Evolutionary conservation across 257 asterid species (phyloP).

Genomic region (Lycium ferocissimum): DNA sequence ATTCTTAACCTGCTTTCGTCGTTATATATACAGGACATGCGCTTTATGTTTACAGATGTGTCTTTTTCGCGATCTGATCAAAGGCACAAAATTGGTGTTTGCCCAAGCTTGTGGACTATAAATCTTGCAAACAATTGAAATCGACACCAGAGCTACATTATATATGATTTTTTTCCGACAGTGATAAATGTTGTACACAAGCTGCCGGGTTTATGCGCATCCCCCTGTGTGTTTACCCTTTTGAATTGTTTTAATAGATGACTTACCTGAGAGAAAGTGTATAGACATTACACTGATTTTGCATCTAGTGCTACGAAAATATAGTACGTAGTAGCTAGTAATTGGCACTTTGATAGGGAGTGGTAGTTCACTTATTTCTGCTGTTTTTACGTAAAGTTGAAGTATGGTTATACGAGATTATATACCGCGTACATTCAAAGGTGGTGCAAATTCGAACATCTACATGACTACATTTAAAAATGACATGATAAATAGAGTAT

Average conservation of each 20-base stretch:
- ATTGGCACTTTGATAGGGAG: neutral
- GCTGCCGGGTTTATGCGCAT: too few relatives aligned
- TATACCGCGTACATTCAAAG: too few relatives aligned
- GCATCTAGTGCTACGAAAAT: too few relatives aligned
- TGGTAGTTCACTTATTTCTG: neutral
- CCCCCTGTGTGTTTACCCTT: too few relatives aligned
- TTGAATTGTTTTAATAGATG: too few relatives aligned
- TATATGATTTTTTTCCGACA: neutral
- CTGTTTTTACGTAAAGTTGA: neutral
- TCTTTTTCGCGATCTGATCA: neutral
- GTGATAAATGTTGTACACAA: too few relatives aligned
- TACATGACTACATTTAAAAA: neutral
- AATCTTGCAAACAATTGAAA: conserved; percentile 2
- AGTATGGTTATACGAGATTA: too few relatives aligned
- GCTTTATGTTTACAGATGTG: neutral
- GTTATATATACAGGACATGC: too few relatives aligned
- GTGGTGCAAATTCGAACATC: too few relatives aligned
- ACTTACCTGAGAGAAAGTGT: too few relatives aligned
- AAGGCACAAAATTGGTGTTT: neutral
- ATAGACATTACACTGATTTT: too few relatives aligned
- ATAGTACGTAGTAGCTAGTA: neutral
- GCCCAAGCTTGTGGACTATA: neutral
- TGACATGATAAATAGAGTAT: neutral
- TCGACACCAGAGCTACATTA: neutral
- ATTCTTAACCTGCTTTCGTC: too few relatives aligned